Conservation (phyloP, 441 rosid genomes). For the Aquilaria agallochum region DNA sequence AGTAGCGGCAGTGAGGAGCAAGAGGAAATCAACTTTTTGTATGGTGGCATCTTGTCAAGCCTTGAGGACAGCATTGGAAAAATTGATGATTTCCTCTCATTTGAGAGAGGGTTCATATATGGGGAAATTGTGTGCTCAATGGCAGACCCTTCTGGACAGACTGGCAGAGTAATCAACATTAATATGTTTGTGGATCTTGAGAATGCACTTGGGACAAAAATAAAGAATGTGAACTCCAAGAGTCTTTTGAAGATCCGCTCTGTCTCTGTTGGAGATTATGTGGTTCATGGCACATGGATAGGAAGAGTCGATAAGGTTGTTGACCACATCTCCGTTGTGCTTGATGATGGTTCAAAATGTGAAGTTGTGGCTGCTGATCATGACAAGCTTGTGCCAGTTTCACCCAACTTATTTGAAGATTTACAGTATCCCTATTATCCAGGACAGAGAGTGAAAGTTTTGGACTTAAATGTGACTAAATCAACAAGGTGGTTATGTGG, state of each 20-base stretch:
- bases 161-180: constrained; percentile 62
- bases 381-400: constrained; percentile 56
- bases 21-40: constrained; percentile 57
- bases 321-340: constrained; percentile 53
- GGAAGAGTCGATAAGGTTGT: constrained; percentile 69
- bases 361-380: constrained; percentile 57
- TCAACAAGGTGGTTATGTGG: constrained; percentile 79
- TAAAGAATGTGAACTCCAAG: constrained; percentile 61
- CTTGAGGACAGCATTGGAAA: constrained; percentile 83
- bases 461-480: constrained; percentile 42
- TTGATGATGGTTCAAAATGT: constrained; percentile 73
- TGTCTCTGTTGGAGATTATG: constrained; percentile 74
- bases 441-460: constrained; percentile 80
- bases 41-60: constrained; percentile 58
- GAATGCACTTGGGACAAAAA: constrained; percentile 45
- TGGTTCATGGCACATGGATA: constrained; percentile 74
- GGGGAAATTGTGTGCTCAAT: constrained; percentile 78
- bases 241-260: constrained; percentile 52
- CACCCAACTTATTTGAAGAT: constrained; percentile 66
- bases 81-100: constrained; percentile 83
- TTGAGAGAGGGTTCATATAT: constrained; percentile 61
- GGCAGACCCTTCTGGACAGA: constrained; percentile 70
- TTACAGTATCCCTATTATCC: constrained; percentile 62
- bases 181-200: constrained; percentile 67
- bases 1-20: constrained; percentile 69